Evolutionary conservation across 2,329 filamentous ascomycete species (phyloP), one percentile per base, ranked within the genome.

Genomic region (Fusarium falciforme): DNA sequence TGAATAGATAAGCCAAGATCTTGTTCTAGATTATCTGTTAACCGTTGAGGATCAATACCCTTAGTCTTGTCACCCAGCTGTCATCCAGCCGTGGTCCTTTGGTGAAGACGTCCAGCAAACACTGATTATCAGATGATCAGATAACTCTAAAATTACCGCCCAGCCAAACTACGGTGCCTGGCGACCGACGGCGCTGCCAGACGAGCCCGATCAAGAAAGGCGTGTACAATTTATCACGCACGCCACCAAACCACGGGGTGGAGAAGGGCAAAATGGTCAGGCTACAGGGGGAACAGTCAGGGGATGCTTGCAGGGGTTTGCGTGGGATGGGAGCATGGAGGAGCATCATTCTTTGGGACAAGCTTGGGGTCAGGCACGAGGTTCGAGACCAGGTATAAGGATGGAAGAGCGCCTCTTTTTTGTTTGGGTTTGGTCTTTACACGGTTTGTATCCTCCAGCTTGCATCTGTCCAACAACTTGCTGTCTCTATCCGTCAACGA

Each of bases 71-170:
- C 3, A 17, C 44, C 6, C 22, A 27, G 44, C 5, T 49, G 22
- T 27, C 14, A 49, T 27, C 10, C 9, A 49, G 16, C 42, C 7
- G 22, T 47, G 42, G 20, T 25, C 8, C 14, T 8, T 47, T 5
- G 16, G 25, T 49, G 25, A 49, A 29, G 7, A 49, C 17, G 44
- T 17, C 3, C 1, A 16, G 44, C n/a, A 42, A 42, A 29, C 9
- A 29, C 44, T 29, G 44, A 47, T 64, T 70, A 70, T 70, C 67
- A 70, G 67, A 70, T 70, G 64, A 70, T 70, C 60, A 55, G 67
- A 70, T 67, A 70, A 70, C 64, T 70, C 52, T 70, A 70, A 67
- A 42, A 47, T 52, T 62, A 52, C 33, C 42, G 17, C 40, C 27
- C 44, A 31, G 29, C 36, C 12, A 25, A 57, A 57, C 44, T 57